Base-by-base conservation (phyloP, 1,284 basidiomycete genomes). In the Sphagnurus paluster region DNA sequence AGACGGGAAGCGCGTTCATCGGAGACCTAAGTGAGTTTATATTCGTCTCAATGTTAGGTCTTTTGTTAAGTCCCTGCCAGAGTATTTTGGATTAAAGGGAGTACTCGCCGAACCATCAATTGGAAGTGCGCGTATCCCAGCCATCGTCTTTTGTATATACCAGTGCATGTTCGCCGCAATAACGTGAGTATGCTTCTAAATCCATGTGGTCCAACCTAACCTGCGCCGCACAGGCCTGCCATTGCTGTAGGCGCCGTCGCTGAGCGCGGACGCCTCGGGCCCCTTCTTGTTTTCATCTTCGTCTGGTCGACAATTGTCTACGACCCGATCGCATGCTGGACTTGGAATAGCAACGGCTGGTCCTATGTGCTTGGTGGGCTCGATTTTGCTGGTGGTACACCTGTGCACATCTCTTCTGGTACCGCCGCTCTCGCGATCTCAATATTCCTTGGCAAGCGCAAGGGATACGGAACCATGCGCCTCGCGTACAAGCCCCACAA, bases 321-420 rank as follows among this genome's bases (percentile, higher is more conserved):
- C 70, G 89, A 93, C 61, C 91, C 92, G 6, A 89, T 95, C 57
- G 92, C 92, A 0, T 90, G 85, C 71, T 96, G 94, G 94, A 93
- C 93, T 0, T 98, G 95, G 93, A 94, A 92, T 67, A 52, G 80
- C 34, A 82, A 84, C 47, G 95, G 95, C 19, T 98, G 95, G 95
- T 84, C 84, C 1, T 82, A 74, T 63, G 56, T 76, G 20, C 69
- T 92, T 41, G 92, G 92, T 7, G 90, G 87, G 32, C 86, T 93
- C 55, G 93, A 95, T 66, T 95, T 93, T 55, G 94, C 95, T n/a
- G 95, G 95, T 38, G 95, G 95, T 53, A 93, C 93, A 10, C 94
- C 95, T 34, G 93, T 98, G 38, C 93, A 97, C 66, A 94, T 97
- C 58, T 86, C 84, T 37, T 93, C 90, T 28, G 96, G 95, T 44